Percentiles rank a stretch among this genome's conserved stretches.
Conservation (phyloP, 495 filamentous ascomycete genomes). For the Astrothelium subdiscretum region DNA sequence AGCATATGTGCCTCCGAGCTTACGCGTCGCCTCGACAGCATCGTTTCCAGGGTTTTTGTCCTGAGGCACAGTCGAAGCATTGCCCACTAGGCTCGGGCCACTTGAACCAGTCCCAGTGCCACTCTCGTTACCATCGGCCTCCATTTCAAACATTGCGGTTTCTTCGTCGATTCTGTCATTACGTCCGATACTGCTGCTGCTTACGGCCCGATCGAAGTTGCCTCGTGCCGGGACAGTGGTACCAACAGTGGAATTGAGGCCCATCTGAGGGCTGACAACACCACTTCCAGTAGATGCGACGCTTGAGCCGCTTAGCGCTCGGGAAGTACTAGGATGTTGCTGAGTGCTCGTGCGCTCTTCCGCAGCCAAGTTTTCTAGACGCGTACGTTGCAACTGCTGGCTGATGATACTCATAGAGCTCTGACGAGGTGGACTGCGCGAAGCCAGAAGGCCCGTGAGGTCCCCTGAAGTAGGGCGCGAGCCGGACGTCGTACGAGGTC, state of each 20-base stretch:
- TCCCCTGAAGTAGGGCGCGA: constrained; percentile 42
- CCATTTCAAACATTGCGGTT: constrained; percentile 31
- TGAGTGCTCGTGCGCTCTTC: constrained; percentile 1
- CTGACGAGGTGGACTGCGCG: constrained; percentile 48
- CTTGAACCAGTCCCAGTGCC: not conserved
- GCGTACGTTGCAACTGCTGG: constrained; percentile 36
- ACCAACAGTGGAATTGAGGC: not conserved
- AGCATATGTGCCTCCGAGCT: not conserved
- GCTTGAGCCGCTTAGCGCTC: constrained; percentile 11
- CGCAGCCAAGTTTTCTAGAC: constrained; percentile 23
- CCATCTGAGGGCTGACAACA: not conserved
- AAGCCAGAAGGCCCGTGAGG: constrained; percentile 47
- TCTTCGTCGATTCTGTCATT: constrained; percentile 28
- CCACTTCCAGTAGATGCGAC: constrained; percentile 1
- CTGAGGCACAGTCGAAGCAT: not conserved
- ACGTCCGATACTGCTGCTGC: constrained; percentile 22
- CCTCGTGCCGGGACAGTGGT: not conserved
- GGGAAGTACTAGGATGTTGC: constrained; percentile 5
- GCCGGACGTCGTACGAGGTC: not conserved
- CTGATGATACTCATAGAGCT: constrained; percentile 33
- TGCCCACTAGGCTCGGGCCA: not conserved
- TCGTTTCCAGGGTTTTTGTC: not conserved
- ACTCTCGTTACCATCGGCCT: constrained; percentile 6
- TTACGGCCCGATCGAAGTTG: constrained; percentile 21
- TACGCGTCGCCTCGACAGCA: not conserved